These are phyloP conservation scores for Bryum argenteum DNA, from an alignment of 225 moss, liverwort and hornwort genomes.

Conservation along the genomic window DNA sequence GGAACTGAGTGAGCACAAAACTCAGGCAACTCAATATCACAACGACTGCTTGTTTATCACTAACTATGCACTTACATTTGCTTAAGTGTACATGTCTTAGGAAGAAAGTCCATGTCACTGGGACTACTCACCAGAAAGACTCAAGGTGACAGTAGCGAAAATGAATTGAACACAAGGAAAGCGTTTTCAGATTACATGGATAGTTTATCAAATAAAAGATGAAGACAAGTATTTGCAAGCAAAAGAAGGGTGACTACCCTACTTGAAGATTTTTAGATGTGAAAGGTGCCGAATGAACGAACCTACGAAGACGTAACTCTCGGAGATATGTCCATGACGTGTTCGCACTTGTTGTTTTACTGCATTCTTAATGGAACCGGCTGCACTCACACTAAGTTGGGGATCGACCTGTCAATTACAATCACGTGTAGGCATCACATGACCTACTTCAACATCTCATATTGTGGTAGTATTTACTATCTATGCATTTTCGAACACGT, in stretches of 20 bases:
- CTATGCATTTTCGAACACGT: too few species aligned
- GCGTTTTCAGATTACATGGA: too few species aligned
- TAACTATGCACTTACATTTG: too few species aligned
- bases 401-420: constrained; percentile 61
- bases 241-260: too few species aligned
- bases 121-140: too few species aligned
- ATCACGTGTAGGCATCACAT: not conserved
- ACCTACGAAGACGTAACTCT: constrained; percentile 76
- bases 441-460: not conserved
- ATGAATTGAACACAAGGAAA: not conserved
- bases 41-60: too few species aligned
- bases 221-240: too few species aligned
- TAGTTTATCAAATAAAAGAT: too few species aligned
- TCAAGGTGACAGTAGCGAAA: not conserved
- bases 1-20: constrained; percentile 40
- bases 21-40: not conserved
- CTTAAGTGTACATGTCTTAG: too few species aligned
- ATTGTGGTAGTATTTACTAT: too few species aligned
- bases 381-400: constrained; percentile 63
- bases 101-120: too few species aligned
- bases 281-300: not conserved
- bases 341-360: constrained; percentile 51
- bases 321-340: constrained; percentile 60
- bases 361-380: constrained; percentile 61
- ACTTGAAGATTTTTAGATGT: not conserved